phyloP scores from a whole-genome alignment of 768 basidiomycete species.

The Tulasnella sp. region DNA sequence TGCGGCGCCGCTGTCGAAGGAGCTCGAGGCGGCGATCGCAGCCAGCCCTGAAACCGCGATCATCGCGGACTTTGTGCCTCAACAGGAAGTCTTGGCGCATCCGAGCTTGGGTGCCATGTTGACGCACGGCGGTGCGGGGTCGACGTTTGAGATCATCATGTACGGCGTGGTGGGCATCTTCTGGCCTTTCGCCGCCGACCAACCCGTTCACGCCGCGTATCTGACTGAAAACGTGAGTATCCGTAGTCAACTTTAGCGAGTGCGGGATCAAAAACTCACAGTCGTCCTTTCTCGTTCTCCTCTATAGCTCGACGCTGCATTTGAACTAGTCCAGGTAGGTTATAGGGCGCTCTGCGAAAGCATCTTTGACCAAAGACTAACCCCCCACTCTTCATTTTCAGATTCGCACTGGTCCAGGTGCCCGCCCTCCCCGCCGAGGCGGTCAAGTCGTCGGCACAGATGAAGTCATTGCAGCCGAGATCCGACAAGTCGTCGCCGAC shows the following conservation, averaged over 20 bases:
- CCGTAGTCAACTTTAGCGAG: neutral
- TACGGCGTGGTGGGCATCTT: conserved; percentile 13
- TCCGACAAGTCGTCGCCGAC: conserved; percentile 13
- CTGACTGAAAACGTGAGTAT: conserved; percentile 10
- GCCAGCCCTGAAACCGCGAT: neutral
- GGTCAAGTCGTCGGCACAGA: conserved; percentile 11
- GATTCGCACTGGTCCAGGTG: conserved; percentile 19
- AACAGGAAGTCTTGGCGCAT: conserved; percentile 11
- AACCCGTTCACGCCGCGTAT: conserved; percentile 19
- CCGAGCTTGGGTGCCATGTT: conserved; percentile 12
- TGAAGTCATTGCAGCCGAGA: conserved; percentile 11
- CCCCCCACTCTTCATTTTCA: neutral
- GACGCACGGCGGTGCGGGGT: conserved; percentile 13
- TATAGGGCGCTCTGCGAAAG: neutral
- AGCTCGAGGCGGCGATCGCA: neutral
- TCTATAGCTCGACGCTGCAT: conserved; percentile 7
- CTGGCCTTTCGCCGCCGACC: conserved; percentile 22
- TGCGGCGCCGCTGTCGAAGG: neutral
- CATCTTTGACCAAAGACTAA: neutral
- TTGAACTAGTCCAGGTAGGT: conserved; percentile 20
- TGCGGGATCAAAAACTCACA: neutral
- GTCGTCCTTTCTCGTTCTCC: neutral
- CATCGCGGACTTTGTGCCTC: conserved; percentile 18
- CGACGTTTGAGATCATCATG: conserved; percentile 9
- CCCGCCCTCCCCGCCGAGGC: conserved; percentile 14